Conservation (phyloP, 2,329 filamentous ascomycete genomes). For the Spiromastix sp. region DNA sequence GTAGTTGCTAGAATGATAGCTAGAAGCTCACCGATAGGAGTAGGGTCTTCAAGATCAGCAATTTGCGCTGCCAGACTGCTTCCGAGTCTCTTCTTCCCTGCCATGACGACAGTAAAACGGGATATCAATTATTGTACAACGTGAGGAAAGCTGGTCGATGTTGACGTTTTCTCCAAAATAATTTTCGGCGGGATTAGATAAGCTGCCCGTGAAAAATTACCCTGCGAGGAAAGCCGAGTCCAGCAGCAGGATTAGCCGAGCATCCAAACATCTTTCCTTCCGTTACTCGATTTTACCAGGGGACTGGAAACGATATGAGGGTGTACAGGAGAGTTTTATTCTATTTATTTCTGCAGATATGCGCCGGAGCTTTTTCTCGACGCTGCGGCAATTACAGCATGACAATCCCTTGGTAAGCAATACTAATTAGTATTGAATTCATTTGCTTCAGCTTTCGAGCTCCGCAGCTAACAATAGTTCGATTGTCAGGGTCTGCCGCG, state of each 20-base stretch:
- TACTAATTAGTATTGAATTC: too few relatives aligned
- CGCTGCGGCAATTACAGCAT: constrained; percentile 49
- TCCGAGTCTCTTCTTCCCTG: constrained; percentile 39
- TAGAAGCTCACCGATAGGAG: constrained; percentile 45
- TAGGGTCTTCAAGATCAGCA: constrained; percentile 51
- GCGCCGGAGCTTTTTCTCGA: constrained; percentile 46
- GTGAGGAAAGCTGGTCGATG: too few relatives aligned
- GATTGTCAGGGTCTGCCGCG: constrained; percentile 69
- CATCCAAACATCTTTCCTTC: constrained; percentile 1
- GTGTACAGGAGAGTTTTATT: background rate
- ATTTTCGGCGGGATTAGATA: constrained; percentile 4
- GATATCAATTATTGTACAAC: too few relatives aligned
- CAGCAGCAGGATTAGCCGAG: constrained; percentile 7
- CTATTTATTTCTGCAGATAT: constrained; percentile 15
- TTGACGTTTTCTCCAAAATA: constrained; percentile 9
- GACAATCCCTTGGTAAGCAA: constrained; percentile 83
- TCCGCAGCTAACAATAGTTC: background rate
- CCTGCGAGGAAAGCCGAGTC: background rate
- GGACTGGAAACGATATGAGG: too few relatives aligned
- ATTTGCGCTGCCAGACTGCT: constrained; percentile 51
- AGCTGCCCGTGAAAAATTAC: constrained; percentile 8
- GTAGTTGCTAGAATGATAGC: constrained; percentile 8
- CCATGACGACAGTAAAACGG: too few relatives aligned
- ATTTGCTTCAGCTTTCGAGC: background rate
- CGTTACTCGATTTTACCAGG: too few relatives aligned